These are phyloP conservation scores for Megacollybia platyphylla DNA, from an alignment of 1,284 basidiomycete species.

Conservation along the genomic window DNA sequence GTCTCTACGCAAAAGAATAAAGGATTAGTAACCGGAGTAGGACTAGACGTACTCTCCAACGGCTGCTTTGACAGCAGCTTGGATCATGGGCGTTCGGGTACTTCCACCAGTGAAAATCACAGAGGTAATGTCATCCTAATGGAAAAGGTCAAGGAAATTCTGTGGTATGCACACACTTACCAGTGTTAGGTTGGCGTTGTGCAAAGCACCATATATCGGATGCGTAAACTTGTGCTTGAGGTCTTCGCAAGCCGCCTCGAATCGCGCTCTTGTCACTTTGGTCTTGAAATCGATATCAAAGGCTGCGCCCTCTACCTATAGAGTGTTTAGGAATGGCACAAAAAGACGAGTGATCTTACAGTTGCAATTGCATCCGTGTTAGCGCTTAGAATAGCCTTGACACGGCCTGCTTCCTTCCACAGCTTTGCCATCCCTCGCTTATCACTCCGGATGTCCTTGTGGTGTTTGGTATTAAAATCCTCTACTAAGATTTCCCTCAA, in stretches of 20 bases:
- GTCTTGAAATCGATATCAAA: slow-evolving; percentile 87
- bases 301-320: slow-evolving; percentile 74
- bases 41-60: slow-evolving; percentile 55
- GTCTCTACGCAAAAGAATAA: slow-evolving; percentile 26
- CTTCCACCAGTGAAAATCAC: slow-evolving; percentile 88
- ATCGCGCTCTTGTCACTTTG: slow-evolving; percentile 62
- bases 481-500: slow-evolving; percentile 74
- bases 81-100: slow-evolving; percentile 87
- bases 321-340: slow-evolving; percentile 4
- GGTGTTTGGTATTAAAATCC: slow-evolving; percentile 62
- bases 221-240: slow-evolving; percentile 49
- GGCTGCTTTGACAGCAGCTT: slow-evolving; percentile 62
- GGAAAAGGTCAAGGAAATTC: background rate
- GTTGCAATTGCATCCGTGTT: slow-evolving; percentile 71
- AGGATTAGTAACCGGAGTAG: background rate
- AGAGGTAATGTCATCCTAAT: slow-evolving; percentile 66
- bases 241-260: slow-evolving; percentile 65
- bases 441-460: slow-evolving; percentile 57
- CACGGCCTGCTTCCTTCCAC: slow-evolving; percentile 84
- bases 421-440: slow-evolving; percentile 86
- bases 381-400: slow-evolving; percentile 91
- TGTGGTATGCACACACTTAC: slow-evolving; percentile 19
- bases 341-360: slow-evolving; percentile 27
- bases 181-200: slow-evolving; percentile 55
- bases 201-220: slow-evolving; percentile 73